Base-by-base conservation (phyloP, 345 rosid genomes). In the Eucalyptus decipiens region DNA sequence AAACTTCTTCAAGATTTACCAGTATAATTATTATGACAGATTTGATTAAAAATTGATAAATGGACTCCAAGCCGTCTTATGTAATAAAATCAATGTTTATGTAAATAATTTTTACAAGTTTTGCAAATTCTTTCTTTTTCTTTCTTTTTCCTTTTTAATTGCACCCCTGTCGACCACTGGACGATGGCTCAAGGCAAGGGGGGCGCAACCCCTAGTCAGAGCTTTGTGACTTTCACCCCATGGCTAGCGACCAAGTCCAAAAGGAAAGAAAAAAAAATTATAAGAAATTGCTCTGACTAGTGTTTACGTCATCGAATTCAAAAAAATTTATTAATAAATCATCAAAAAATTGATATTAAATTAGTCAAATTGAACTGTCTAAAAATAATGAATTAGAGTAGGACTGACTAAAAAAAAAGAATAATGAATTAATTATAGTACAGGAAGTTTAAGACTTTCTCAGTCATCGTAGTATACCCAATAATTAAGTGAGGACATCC, bases 201-300 rank as follows among this genome's bases (percentile, higher is more conserved):
- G n/a, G n/a, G 16, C 0, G 0, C 32, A 0, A 6, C 32, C 67
- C 15, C 0, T 26, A 2, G 5, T 2, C 0, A 28, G 4, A 30
- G 17, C 9, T 62, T 62, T 13, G 9, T 6, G 32, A 30, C 17
- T 30, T 28, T 28, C 5, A 0, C 34, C 34, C 0, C 6, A 28
- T 12, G 32, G 3, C 16, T 28, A 12, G 18, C 0, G 8, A 13
- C 9, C 18, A 62, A 30, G 34, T 30, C 8, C 32, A 1, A 6
- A 62, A 13, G 0, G 28, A 4, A 0, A 11, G 1, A 12, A 28
- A 0, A 60, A 60, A 60, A 62, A 62, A 6, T 30, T 0, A 30
- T 30, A 30, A 62, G 0, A 62, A 2, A 52, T 52, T 9, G 0
- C 26, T 52, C 5, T 60, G 0, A 1, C 4, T 60, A 26, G 0